Evolutionary conservation across 208 protist species (phyloP).

Genomic region (Crithidia fasciculata): DNA sequence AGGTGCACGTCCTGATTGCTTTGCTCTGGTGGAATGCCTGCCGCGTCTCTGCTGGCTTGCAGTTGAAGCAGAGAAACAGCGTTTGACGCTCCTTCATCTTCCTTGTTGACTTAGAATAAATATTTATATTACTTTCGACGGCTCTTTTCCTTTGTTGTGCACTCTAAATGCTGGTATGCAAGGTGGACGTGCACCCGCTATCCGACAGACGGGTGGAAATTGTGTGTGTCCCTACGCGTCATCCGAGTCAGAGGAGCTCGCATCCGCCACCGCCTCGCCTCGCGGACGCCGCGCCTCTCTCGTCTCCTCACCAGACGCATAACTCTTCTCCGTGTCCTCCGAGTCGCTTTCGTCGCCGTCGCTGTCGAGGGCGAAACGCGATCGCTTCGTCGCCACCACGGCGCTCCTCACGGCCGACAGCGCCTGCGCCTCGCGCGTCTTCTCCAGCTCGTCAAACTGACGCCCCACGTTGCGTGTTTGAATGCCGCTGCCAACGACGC

Average conservation of each 20-base stretch:
- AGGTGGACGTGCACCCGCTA: too few species aligned
- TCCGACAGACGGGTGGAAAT: background rate
- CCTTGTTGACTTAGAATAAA: too few species aligned
- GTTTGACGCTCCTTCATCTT: too few species aligned
- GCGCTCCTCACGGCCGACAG: constrained; percentile 26
- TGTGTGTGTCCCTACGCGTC: background rate
- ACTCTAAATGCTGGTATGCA: too few species aligned
- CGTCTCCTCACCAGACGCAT: background rate
- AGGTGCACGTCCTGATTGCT: too few species aligned
- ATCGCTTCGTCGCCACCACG: constrained; percentile 29
- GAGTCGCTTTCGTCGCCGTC: constrained; percentile 31
- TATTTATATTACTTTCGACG: too few species aligned
- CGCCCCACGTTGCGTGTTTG: constrained; percentile 20
- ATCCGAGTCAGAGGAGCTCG: background rate
- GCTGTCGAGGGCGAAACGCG: constrained; percentile 46
- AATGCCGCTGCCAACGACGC: constrained; percentile 28
- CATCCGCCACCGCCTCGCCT: background rate
- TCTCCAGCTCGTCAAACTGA: constrained; percentile 41
- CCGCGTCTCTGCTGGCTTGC: too few species aligned
- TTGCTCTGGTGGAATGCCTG: too few species aligned
- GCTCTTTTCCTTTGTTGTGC: too few species aligned
- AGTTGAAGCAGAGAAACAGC: too few species aligned
- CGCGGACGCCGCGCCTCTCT: background rate
- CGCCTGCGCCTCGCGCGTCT: constrained; percentile 32
- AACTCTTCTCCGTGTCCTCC: background rate